Evolutionary conservation across 768 basidiomycete species (phyloP), one percentile per base, ranked within the genome.

Genomic region (Vararia minispora): DNA sequence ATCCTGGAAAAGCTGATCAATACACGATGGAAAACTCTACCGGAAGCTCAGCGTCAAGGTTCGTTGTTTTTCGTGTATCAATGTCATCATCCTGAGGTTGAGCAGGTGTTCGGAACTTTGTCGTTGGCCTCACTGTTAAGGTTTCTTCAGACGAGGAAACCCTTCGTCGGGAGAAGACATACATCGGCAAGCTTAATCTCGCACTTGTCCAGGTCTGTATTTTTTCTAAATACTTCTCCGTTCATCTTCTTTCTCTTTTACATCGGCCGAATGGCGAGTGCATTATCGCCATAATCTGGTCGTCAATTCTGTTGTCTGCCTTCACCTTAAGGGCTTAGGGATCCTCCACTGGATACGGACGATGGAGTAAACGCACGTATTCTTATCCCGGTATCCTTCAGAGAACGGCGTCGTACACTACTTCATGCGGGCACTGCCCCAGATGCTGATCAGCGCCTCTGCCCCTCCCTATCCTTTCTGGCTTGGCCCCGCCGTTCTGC

Each of bases 21-120:
- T 43, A 95, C 90, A 29, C 72, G 90, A 49, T 99, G 95, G 95
- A 92, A 90, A 64, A 84, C 90, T 24, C 64, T 99, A 35, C 94
- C 95, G 16, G 84, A 89, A 37, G 88, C 85, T 14, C 92, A 99
- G 56, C 72, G 92, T 50, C 83, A 85, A 70, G 91, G 91, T 82
- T 43, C 39, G 55, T 42, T 37, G 40, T 11, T 23, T 29, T 25
- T 17, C 11, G 3, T 39, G 21, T 8, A 21, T 28, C 30, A 7
- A 28, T 35, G 37, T 49, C 31, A 43, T 39, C 29, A 36, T 12
- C 6, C 43, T 54, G 14, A 45, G 32, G 22, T 37, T 34, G 26
- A 33, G 37, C 31, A 80, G 94, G 94, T 37, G 98, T 99, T 46
- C 78, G 92, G 41, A 98, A 98, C 61, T 99, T 98, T 50, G 76